Percentiles rank a stretch among this genome's conserved stretches.
These are phyloP conservation scores for Candida khao-thaluensis DNA, from an alignment of 805 yeast species.

Conservation along the genomic window DNA sequence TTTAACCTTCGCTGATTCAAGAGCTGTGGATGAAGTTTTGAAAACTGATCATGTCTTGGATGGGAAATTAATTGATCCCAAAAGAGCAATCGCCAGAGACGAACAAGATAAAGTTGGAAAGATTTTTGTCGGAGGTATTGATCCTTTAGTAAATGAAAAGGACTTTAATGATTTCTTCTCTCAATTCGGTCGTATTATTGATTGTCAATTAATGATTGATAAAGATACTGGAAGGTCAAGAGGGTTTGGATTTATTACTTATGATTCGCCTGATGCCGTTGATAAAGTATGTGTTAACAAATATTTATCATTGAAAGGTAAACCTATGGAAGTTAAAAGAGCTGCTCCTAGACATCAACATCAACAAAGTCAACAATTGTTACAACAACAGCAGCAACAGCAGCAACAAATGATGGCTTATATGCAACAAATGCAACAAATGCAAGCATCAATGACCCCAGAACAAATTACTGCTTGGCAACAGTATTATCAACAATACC, in stretches of 20 bases:
- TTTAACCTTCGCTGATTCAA: slow-evolving; percentile 78
- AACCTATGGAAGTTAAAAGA: slow-evolving; percentile 77
- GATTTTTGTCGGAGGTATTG: slow-evolving; percentile 96
- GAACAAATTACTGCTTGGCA: slow-evolving; percentile 65
- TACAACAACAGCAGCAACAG: slow-evolving; percentile 28
- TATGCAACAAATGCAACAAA: slow-evolving; percentile 23
- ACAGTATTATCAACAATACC: slow-evolving; percentile 64
- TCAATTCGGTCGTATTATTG: slow-evolving; percentile 86
- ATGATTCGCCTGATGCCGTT: slow-evolving; percentile 91
- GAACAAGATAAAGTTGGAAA: slow-evolving; percentile 97
- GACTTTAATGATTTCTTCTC: slow-evolving; percentile 86
- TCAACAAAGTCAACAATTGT: slow-evolving; percentile 37
- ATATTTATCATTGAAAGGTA: slow-evolving; percentile 81
- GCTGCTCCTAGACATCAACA: slow-evolving; percentile 82
- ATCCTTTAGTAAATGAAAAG: slow-evolving; percentile 86
- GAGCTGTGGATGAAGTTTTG: slow-evolving; percentile 82
- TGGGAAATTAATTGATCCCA: slow-evolving; percentile 96
- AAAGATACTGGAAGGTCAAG: slow-evolving; percentile 96
- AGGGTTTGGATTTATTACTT: slow-evolving; percentile 96
- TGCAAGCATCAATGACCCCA: slow-evolving; percentile 57
- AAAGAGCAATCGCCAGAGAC: slow-evolving; percentile 94
- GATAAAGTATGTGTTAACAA: slow-evolving; percentile 82
- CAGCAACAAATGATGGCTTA: slow-evolving; percentile 17
- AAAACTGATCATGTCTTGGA: slow-evolving; percentile 85
- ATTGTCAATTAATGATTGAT: slow-evolving; percentile 95